Evolutionary conservation across 108 stramenopile genomes (phyloP), one percentile per base, ranked within the genome.

Genomic region (Nitzschia putrida): DNA sequence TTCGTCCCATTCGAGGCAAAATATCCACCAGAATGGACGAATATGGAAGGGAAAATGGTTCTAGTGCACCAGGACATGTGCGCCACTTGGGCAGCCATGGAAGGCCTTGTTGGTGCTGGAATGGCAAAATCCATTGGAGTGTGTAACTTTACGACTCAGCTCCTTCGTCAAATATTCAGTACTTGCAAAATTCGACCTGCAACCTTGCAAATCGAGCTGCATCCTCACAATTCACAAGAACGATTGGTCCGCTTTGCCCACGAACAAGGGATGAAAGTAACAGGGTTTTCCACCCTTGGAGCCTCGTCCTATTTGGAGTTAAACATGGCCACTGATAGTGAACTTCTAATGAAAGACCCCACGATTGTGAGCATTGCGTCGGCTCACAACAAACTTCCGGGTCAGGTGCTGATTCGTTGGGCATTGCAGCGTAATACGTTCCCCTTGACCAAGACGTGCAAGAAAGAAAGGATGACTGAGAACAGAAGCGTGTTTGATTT

Each of bases 11-110:
- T 93, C 60, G 93, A 90, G 39, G 56, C 66, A 29, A 88, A 92
- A 58, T 97, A 97, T 70, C 97, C 97, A 20, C 97, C 97, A 0
- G 97, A 95, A 80, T 97, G 97, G 97, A 78, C 69, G 5, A 95
- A 97, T 69, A 66, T 84, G 40, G 76, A 89, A 55, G 89, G 90
- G 3, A 78, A 90, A 71, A 95, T 89, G 85, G 90, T 91, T 0
- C 55, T 90, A n/a, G 89, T 85, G 13, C 67, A 61, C 12, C 82
- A 90, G 42, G 88, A 88, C 52, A 91, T 95, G 43, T 59, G 77
- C 53, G 81, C 65, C 37, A 97, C 97, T 1, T 97, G 97, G 97
- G 79, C 74, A 57, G 92, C 87, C 0, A 91, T 97, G 94, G 97
- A 97, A 63, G 76, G 38, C 8, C 45, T 88, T 34, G 88, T 86